A percentile compares a stretch with the other conserved stretches of the same genome.
Evolutionary conservation across 768 basidiomycete species (phyloP).

Genomic region (Lentinula raphanica): DNA sequence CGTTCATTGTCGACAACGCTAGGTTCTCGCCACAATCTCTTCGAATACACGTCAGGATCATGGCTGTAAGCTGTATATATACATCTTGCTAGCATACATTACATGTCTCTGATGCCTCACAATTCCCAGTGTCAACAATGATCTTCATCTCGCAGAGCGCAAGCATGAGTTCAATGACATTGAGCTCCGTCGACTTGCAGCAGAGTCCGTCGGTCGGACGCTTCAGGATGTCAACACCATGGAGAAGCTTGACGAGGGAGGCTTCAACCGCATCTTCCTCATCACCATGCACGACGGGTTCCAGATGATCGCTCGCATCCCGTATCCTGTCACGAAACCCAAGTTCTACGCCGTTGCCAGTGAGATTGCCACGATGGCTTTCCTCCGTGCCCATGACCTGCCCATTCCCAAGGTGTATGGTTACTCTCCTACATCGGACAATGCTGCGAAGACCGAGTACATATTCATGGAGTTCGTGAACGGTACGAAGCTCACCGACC

Average conservation of each 20-base stretch:
- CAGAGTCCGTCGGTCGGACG: conserved; percentile 33
- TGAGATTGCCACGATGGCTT: conserved; percentile 42
- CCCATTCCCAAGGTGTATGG: conserved; percentile 37
- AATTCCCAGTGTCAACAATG: conserved; percentile 32
- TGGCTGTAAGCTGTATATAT: conserved; percentile 35
- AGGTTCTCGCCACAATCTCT: conserved; percentile 28
- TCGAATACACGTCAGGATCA: conserved; percentile 36
- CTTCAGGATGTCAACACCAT: conserved; percentile 31
- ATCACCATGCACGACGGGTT: conserved; percentile 31
- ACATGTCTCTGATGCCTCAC: conserved; percentile 22
- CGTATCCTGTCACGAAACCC: conserved; percentile 31
- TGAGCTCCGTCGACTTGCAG: conserved; percentile 39
- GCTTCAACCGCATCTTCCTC: conserved; percentile 35
- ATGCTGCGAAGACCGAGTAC: conserved; percentile 37
- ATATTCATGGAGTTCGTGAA: conserved; percentile 40
- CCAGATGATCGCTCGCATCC: conserved; percentile 37
- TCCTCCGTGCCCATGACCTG: conserved; percentile 31
- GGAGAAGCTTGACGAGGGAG: conserved; percentile 42
- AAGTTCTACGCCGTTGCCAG: conserved; percentile 36
- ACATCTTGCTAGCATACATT: background rate
- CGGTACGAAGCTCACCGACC: conserved; percentile 36
- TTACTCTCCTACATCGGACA: conserved; percentile 36
- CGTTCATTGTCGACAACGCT: conserved; percentile 26
- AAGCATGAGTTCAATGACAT: conserved; percentile 35
- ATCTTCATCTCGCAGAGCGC: conserved; percentile 43